Conservation (phyloP, 2,329 filamentous ascomycete genomes). For the Alternaria triticina region DNA sequence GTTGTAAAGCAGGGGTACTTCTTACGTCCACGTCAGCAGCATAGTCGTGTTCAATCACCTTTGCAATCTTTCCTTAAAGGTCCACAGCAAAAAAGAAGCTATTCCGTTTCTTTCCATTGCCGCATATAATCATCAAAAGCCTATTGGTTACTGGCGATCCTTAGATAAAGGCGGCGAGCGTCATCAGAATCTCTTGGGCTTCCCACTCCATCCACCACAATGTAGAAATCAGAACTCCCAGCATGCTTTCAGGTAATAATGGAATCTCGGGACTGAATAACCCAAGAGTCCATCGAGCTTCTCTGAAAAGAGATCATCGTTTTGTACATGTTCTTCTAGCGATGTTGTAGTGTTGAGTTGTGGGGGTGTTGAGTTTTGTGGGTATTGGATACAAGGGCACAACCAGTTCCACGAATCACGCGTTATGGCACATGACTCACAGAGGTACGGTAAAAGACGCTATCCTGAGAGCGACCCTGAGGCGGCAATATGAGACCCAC, state of each 20-base stretch:
- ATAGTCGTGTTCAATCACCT: background rate
- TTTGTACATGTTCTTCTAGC: background rate
- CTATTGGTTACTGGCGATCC: background rate
- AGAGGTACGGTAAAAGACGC: background rate
- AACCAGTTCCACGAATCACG: background rate
- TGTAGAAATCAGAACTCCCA: background rate
- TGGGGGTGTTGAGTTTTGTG: background rate
- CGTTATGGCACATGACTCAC: background rate
- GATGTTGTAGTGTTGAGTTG: background rate
- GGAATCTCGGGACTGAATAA: background rate
- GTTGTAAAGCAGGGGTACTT: background rate
- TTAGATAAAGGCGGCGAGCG: background rate
- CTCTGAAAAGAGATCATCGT: background rate
- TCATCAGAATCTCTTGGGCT: background rate
- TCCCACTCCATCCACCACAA: background rate
- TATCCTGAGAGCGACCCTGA: background rate
- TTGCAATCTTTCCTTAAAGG: background rate
- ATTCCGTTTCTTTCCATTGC: background rate
- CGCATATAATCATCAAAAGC: background rate
- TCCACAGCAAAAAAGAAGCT: background rate
- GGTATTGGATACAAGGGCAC: background rate
- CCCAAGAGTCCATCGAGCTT: background rate
- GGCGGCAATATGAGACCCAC: constrained; percentile 2
- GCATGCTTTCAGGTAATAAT: background rate
- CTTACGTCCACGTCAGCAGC: background rate